phyloP scores from a whole-genome alignment of 768 basidiomycete species.

The Floccularia luteovirens region DNA sequence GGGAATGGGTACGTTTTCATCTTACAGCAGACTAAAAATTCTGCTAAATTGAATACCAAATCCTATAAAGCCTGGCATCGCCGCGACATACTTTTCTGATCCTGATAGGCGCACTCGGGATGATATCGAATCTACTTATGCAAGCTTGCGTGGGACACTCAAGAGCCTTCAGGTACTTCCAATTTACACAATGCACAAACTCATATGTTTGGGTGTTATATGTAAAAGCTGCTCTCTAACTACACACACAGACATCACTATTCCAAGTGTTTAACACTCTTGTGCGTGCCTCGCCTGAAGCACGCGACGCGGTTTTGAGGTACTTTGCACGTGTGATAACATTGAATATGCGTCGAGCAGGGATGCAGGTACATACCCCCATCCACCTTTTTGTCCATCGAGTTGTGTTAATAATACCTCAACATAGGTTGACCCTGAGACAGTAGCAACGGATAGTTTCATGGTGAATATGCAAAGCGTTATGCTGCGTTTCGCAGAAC shows the following conservation, averaged over 20 bases:
- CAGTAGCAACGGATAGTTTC: conserved; percentile 87
- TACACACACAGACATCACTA: conserved; percentile 38
- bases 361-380: conserved; percentile 63
- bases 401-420: conserved; percentile 15
- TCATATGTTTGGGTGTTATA: neutral
- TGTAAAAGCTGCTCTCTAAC: no score
- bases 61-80: conserved; percentile 56
- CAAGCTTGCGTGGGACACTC: conserved; percentile 80
- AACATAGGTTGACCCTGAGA: conserved; percentile 80
- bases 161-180: conserved; percentile 68
- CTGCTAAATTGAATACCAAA: conserved; percentile 3
- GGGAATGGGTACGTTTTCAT: conserved; percentile 67
- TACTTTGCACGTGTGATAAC: conserved; percentile 73
- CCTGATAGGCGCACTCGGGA: conserved; percentile 64
- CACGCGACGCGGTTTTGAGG: conserved; percentile 75
- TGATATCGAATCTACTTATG: conserved; percentile 78
- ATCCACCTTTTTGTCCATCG: neutral
- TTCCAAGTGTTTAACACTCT: conserved; percentile 86
- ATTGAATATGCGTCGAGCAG: conserved; percentile 79
- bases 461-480: conserved; percentile 88
- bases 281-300: conserved; percentile 73
- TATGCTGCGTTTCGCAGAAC: conserved; percentile 80
- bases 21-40: neutral
- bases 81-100: conserved; percentile 78
- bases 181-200: neutral